A percentile compares a stretch with the other conserved stretches of the same genome.
Evolutionary conservation across 805 yeast genomes (phyloP).

Genomic region (Ogataea pilisensis): DNA sequence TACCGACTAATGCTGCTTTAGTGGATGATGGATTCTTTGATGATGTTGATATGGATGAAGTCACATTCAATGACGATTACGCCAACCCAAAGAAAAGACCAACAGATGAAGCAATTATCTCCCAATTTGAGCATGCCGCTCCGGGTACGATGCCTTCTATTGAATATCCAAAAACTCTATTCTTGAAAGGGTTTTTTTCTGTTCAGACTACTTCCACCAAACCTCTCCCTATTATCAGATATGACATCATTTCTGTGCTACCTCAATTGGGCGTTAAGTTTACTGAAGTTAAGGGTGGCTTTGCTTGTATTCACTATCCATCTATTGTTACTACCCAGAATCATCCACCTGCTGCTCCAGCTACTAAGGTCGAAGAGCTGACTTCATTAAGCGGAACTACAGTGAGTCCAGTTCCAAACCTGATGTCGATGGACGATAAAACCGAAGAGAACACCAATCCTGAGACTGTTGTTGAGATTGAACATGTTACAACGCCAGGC

Average conservation of each 20-base stretch:
- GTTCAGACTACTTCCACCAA: slow-evolving; percentile 94
- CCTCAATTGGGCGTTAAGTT: slow-evolving; percentile 73
- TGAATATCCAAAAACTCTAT: slow-evolving; percentile 86
- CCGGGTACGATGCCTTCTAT: slow-evolving; percentile 88
- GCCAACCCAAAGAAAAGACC: slow-evolving; percentile 29
- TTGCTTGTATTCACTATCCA: slow-evolving; percentile 71
- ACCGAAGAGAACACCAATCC: slow-evolving; percentile 16
- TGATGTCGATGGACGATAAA: slow-evolving; percentile 1
- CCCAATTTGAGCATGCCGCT: slow-evolving; percentile 48
- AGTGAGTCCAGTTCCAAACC: neutral
- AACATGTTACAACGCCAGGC: slow-evolving; percentile 10
- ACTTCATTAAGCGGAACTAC: neutral
- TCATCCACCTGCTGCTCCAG: neutral
- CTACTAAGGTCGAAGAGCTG: neutral
- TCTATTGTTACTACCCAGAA: slow-evolving; percentile 31
- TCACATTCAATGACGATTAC: slow-evolving; percentile 25
- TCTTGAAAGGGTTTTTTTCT: slow-evolving; percentile 88
- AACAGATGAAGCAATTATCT: slow-evolving; percentile 45
- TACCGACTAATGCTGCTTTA: slow-evolving; percentile 27
- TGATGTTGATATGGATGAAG: slow-evolving; percentile 43
- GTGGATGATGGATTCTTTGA: slow-evolving; percentile 56
- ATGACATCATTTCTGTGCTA: slow-evolving; percentile 74
- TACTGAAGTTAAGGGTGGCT: slow-evolving; percentile 92
- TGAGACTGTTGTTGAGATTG: slow-evolving; percentile 19
- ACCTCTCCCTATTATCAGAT: slow-evolving; percentile 82